These are phyloP conservation scores for Apiotrichum montevideense DNA, from an alignment of 1,284 basidiomycete species.

Conservation along the genomic window DNA sequence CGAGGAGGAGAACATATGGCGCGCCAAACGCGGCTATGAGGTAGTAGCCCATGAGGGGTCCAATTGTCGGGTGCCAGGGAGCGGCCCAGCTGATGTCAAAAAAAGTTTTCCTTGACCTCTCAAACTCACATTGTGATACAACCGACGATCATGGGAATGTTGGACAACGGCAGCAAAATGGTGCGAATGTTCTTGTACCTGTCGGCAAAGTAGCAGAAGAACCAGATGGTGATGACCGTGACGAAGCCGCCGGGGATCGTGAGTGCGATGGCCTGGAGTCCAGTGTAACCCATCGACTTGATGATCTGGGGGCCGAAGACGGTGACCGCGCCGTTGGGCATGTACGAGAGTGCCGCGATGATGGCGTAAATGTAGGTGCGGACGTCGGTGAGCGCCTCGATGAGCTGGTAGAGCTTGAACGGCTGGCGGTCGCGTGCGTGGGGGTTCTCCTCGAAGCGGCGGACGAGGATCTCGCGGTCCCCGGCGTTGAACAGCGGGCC, in stretches of 20 bases:
- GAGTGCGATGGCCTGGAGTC: slow-evolving; percentile 48
- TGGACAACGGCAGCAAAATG: slow-evolving; percentile 47
- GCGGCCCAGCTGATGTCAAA: slow-evolving; percentile 45
- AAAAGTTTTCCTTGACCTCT: background rate
- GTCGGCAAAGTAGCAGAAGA: slow-evolving; percentile 47
- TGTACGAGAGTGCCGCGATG: slow-evolving; percentile 42
- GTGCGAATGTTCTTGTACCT: slow-evolving; percentile 45
- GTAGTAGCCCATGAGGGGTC: slow-evolving; percentile 51
- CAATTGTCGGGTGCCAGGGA: slow-evolving; percentile 46
- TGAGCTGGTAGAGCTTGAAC: slow-evolving; percentile 44
- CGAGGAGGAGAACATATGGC: slow-evolving; percentile 50
- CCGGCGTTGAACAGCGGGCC: slow-evolving; percentile 42
- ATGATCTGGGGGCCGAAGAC: slow-evolving; percentile 52
- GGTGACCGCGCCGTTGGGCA: slow-evolving; percentile 45
- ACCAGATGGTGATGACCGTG: slow-evolving; percentile 47
- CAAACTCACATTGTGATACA: slow-evolving; percentile 32
- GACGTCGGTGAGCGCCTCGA: slow-evolving; percentile 48
- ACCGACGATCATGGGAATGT: slow-evolving; percentile 51
- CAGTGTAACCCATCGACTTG: slow-evolving; percentile 48
- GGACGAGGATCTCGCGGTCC: slow-evolving; percentile 42
- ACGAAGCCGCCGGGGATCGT: slow-evolving; percentile 48
- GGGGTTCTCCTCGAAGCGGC: slow-evolving; percentile 43
- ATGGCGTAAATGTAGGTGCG: slow-evolving; percentile 50
- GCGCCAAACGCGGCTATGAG: slow-evolving; percentile 49
- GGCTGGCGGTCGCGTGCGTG: slow-evolving; percentile 30